Evolutionary conservation across 148 eudicot genomes (phyloP).

Genomic region (Cornus controversa): DNA sequence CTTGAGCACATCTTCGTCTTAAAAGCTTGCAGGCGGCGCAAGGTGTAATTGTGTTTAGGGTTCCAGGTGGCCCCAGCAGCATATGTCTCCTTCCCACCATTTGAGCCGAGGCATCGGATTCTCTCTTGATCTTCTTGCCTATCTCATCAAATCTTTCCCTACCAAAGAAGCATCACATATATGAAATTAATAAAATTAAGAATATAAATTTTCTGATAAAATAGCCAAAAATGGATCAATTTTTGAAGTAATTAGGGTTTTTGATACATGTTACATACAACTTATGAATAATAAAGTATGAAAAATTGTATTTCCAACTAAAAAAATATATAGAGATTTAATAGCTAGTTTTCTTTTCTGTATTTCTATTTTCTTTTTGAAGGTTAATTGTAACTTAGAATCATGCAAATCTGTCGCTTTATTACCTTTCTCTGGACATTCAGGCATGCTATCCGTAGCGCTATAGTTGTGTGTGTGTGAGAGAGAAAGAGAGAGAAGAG

Average conservation of each 20-base stretch:
- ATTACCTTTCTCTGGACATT: slow-evolving; percentile 84
- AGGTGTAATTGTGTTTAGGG: slow-evolving; percentile 57
- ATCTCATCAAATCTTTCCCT: slow-evolving; percentile 75
- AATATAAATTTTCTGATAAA: background rate
- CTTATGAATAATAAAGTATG: too few relatives aligned
- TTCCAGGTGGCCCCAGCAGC: slow-evolving; percentile 29
- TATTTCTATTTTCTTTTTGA: background rate
- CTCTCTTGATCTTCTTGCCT: slow-evolving; percentile 69
- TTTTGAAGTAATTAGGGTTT: background rate
- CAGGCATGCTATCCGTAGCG: slow-evolving; percentile 57
- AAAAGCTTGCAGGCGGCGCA: slow-evolving; percentile 79
- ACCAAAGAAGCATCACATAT: background rate
- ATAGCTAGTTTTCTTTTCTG: too few relatives aligned
- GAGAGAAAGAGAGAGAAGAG: slow-evolving; percentile 25
- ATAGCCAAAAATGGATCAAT: background rate
- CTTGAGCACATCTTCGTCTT: slow-evolving; percentile 67
- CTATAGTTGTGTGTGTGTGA: slow-evolving; percentile 15
- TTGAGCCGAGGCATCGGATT: slow-evolving; percentile 33
- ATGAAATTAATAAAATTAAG: too few relatives aligned
- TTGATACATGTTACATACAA: too few relatives aligned
- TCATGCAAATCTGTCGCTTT: too few relatives aligned
- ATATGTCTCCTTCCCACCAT: slow-evolving; percentile 43
- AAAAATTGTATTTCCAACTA: background rate
- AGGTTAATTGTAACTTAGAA: background rate
- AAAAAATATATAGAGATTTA: background rate